A percentile compares a stretch with the other conserved stretches of the same genome.
These are phyloP conservation scores for Termitomyces bulborhizus DNA, from an alignment of 768 basidiomycete species.

Conservation along the genomic window DNA sequence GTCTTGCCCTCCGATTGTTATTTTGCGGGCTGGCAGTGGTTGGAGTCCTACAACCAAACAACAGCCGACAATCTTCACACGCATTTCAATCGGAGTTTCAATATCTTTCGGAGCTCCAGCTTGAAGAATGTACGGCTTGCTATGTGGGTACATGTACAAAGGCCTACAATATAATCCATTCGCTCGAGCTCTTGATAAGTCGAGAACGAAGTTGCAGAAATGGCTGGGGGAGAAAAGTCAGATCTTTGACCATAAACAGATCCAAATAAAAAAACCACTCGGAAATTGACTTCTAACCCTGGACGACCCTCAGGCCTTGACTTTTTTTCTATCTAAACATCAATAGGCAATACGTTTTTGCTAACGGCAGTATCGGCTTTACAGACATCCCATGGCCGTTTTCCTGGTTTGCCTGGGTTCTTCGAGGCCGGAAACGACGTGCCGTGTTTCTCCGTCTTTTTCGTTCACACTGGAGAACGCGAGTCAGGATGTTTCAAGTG, in stretches of 20 bases:
- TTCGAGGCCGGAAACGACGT: background rate
- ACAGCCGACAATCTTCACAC: slow-evolving; percentile 16
- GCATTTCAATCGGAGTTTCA: slow-evolving; percentile 18
- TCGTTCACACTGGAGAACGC: background rate
- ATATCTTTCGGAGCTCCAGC: background rate
- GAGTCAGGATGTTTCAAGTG: background rate
- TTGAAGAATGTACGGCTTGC: background rate
- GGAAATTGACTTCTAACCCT: background rate
- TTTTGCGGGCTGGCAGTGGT: slow-evolving; percentile 35
- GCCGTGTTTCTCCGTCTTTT: background rate
- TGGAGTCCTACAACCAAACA: slow-evolving; percentile 34
- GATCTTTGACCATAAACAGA: background rate
- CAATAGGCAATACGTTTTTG: background rate
- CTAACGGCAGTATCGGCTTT: background rate
- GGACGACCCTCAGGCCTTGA: too few relatives aligned
- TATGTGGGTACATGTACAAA: background rate
- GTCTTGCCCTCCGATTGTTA: slow-evolving; percentile 42
- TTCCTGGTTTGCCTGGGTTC: background rate
- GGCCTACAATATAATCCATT: background rate
- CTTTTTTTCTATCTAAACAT: background rate
- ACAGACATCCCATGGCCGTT: background rate
- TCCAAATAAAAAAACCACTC: background rate
- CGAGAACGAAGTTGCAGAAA: background rate
- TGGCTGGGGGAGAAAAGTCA: background rate
- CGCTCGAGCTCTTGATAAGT: background rate